Base-by-base conservation (phyloP, 1,284 basidiomycete species). In the Pyrrhoderma noxium region DNA sequence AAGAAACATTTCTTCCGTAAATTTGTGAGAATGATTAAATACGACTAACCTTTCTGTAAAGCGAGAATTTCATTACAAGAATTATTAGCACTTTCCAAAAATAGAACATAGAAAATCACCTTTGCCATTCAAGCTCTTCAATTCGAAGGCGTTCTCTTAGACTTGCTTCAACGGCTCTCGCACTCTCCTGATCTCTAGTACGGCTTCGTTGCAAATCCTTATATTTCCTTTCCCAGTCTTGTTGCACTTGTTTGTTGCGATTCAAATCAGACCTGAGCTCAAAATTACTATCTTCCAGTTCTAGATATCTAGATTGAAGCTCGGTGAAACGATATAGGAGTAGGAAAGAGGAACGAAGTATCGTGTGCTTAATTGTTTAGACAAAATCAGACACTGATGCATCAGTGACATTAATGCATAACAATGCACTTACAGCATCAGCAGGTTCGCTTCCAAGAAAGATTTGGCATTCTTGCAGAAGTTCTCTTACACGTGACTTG, bases 111-210 rank as follows among this genome's bases (percentile, higher is more conserved):
- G 37, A 5, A 7, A 34, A 14, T 23, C 39, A 55, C 53, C 44
- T 55, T 39, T 55, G 48, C 53, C 53, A 55, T 43, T 55, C 53
- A 18, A 39, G 37, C 11, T 55, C 53, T 27, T 51, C 49, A 8
- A 47, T 51, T 11, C 40, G 45, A 23, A 55, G 31, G 5, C 47
- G 43, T 41, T 55, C 53, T 22, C 45, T 51, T 21, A 55, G 39
- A 31, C 53, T 47, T 18, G 21, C 45, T 46, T 55, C 49, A 8
- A 51, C 49, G 11, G 16, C 34, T 42, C 38, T 39, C 3, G 49
- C 48, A 7, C 31, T 35, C 13, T 51, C 45, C 44, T 55, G 48
- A 27, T 55, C 53, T 16, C 39, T 18, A 23, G 40, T 18, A 34
- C 49, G 48, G n/a, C 45, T 55, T 18, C 47, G 38, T 37, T 47